Base-by-base conservation (phyloP, 306 rosid genomes). In the Acacia crassicarpa region DNA sequence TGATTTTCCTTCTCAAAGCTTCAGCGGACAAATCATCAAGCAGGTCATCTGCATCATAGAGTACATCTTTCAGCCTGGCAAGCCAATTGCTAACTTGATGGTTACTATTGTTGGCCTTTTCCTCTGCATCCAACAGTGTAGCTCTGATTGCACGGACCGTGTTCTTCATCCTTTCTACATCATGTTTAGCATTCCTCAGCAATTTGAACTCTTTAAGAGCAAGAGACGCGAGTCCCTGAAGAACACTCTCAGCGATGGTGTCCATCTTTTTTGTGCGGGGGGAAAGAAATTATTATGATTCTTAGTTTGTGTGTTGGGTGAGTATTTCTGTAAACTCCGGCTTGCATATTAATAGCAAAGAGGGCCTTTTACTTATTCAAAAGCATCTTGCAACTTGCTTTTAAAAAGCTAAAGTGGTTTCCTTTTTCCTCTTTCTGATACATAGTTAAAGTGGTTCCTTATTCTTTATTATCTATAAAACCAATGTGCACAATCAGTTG, bases 51-150 rank as follows among this genome's bases (percentile, higher is more conserved):
- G 16, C 30, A 20, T 68, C 30, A 40, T 38, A 12, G 3, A 68
- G 30, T 0, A 68, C 14, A 19, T 68, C 73, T 40, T 20, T 40
- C 1, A 68, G 7, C 15, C 41, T 68, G 6, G 9, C 49, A 1
- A 68, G 9, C 51, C 73, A 38, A 19, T 15, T 22, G 32, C 82
- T 78, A 0, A 81, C 19, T 66, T 68, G 40, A 27, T 14, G 14
- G 25, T 78, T 46, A 30, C 32, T 30, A 23, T 53, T 61, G 4
- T 41, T 13, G 43, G 70, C 15, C 20, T 80, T 77, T 12, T 68
- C 49, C 61, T 83, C 83, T 48, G 85, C 89, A 76, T 83, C 89
- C 3, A 15, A 38, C 62, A 86, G 83, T 17, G 80, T 78, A 6
- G 86, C 79, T 73, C 38, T 67, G 56, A 88, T 43, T 4, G 71